phyloP scores from a whole-genome alignment of 75 land plant genomes.

The Picea sitchensis region DNA sequence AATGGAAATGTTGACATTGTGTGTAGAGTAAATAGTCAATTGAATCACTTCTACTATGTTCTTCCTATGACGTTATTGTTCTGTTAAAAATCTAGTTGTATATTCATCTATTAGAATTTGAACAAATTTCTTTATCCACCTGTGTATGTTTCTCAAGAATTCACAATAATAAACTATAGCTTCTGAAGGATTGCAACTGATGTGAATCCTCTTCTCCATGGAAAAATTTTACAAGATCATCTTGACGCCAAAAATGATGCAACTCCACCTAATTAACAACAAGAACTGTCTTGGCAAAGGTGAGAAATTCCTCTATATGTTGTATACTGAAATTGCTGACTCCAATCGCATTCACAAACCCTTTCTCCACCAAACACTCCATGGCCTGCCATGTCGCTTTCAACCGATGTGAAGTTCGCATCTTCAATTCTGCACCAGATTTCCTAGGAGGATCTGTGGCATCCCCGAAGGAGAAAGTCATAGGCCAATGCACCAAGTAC shows the following conservation, averaged over 20 bases:
- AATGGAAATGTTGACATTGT: not conserved
- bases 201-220: not conserved
- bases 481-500: slow-evolving; percentile 75
- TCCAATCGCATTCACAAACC: slow-evolving; percentile 69
- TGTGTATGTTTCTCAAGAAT: slow-evolving; percentile 3
- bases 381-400: slow-evolving; percentile 69
- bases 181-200: not conserved
- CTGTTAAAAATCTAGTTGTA: not conserved
- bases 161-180: slow-evolving; percentile 3
- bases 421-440: slow-evolving; percentile 33
- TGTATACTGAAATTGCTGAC: slow-evolving; percentile 6
- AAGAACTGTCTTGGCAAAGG: slow-evolving; percentile 65
- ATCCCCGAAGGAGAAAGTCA: slow-evolving; percentile 50
- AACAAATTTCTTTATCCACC: not conserved
- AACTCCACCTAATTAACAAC: slow-evolving; percentile 58
- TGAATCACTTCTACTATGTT: not conserved
- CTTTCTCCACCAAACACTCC: slow-evolving; percentile 61
- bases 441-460: slow-evolving; percentile 74
- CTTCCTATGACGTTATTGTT: not conserved
- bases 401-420: slow-evolving; percentile 29
- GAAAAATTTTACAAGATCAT: too few species aligned
- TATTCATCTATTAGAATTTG: not conserved
- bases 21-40: slow-evolving; percentile 6
- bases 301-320: slow-evolving; percentile 33
- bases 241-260: too few species aligned